phyloP scores from a whole-genome alignment of 2,329 filamentous ascomycete species.

The Epichloe gansuensis region DNA sequence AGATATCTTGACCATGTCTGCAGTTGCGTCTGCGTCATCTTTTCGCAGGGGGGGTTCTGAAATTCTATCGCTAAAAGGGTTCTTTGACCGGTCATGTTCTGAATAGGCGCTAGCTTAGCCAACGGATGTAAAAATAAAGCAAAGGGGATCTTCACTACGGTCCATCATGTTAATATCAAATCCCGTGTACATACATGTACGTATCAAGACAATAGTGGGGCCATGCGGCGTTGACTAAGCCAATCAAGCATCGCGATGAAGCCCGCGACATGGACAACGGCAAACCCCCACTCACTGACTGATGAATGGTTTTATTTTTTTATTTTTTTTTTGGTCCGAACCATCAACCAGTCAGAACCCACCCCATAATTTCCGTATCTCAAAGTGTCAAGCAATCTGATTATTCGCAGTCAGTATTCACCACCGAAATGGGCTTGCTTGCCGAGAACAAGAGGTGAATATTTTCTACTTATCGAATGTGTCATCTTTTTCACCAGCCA shows the following conservation, averaged over 20 bases:
- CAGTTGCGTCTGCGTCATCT: neutral
- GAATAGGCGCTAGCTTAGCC: neutral
- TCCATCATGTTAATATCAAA: no score
- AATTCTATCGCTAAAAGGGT: neutral
- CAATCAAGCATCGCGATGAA: conserved; percentile 1
- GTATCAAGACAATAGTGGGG: neutral
- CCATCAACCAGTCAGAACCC: neutral
- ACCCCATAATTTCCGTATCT: neutral
- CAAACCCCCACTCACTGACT: neutral
- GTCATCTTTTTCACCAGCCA: neutral
- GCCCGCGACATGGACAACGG: neutral
- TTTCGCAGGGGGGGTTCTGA: neutral
- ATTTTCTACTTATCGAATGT: neutral
- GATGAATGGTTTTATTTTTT: neutral
- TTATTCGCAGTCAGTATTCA: neutral
- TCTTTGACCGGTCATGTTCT: neutral
- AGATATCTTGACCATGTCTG: neutral
- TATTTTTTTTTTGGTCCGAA: neutral
- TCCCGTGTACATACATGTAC: no score
- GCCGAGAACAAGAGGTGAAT: conserved; percentile 23
- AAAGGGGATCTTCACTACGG: neutral
- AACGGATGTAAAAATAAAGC: neutral
- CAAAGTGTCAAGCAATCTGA: neutral
- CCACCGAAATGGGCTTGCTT: conserved; percentile 23
- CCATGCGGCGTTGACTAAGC: neutral